Base-by-base conservation (phyloP, 805 yeast genomes). In the Candida rishiriensis region DNA sequence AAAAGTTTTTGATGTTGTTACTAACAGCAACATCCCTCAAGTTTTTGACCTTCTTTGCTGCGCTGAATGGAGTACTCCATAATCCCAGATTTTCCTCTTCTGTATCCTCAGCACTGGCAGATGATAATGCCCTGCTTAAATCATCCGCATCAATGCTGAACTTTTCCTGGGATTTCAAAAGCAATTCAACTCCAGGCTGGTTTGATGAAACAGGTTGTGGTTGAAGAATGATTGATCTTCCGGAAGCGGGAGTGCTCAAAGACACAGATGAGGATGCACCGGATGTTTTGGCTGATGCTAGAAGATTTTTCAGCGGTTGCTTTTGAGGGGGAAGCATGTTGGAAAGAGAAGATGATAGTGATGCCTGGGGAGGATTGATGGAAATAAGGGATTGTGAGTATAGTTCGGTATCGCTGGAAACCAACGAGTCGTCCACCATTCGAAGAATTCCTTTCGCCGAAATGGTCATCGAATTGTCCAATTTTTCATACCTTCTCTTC, bases 371-470 rank as follows among this genome's bases (percentile, higher is more conserved):
- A 11, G 38, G 37, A 12, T 34, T 31, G 10, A 36, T 29, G 29
- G 47, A 48, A 21, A 50, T 34, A 3, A 50, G 40, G 15, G 61
- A 53, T 13, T 49, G 51, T 9, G 62, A 54, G 39, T 56, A 59
- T 5, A 58, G 18, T 29, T 61, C 65, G 8, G 65, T 64, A 48
- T 66, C 71, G 44, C 66, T 61, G 5, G 67, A 63, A 15, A 66
- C 66, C 33, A 66, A 53, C 14, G 69, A 63, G 31, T 65, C 67
- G 45, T 66, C 71, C 36, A 66, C 70, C 70, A 66, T 66, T 15
- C 61, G 54, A 52, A 66, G 48, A 5, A 66, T 65, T 2, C 65
- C 69, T 34, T 59, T 59, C 7, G 66, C 68, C 4, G 68, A 60
- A 10, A 66, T 59, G 3, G 67, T 63, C 62, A 60, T 60, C 3